Conservation (phyloP, 2,329 filamentous ascomycete genomes). For the Fusarium sp. region DNA sequence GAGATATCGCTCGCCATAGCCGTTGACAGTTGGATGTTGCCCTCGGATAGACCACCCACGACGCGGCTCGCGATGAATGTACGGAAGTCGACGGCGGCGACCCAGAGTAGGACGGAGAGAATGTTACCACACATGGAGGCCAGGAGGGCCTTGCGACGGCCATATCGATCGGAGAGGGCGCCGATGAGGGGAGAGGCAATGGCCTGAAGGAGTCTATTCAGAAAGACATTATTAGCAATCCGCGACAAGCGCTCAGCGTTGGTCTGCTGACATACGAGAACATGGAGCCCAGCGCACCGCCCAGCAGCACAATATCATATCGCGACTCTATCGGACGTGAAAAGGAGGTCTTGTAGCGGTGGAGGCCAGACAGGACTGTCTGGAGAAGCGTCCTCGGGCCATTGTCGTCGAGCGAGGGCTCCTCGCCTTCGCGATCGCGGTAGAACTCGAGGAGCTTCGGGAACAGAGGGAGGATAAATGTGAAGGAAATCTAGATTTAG, state of each 20-base stretch:
- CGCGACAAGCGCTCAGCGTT: background rate
- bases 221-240: conserved; percentile 4
- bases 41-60: conserved; percentile 93
- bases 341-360: conserved; percentile 95
- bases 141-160: conserved; percentile 86
- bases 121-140: conserved; percentile 96
- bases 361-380: conserved; percentile 83
- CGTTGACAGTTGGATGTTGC: conserved; percentile 95
- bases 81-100: conserved; percentile 91
- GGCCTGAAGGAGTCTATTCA: conserved; percentile 83
- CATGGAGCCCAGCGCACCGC: conserved; percentile 91
- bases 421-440: conserved; percentile 79
- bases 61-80: conserved; percentile 95
- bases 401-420: conserved; percentile 54
- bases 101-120: conserved; percentile 92
- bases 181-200: conserved; percentile 94
- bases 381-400: conserved; percentile 77
- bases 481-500: conserved; percentile 87
- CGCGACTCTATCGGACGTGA: conserved; percentile 91
- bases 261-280: conserved; percentile 69
- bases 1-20: conserved; percentile 97
- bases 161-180: conserved; percentile 86
- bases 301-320: conserved; percentile 96
- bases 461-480: conserved; percentile 96
- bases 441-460: conserved; percentile 97